Conservation (phyloP, 2,329 filamentous ascomycete genomes). For the Fusarium sp. region DNA sequence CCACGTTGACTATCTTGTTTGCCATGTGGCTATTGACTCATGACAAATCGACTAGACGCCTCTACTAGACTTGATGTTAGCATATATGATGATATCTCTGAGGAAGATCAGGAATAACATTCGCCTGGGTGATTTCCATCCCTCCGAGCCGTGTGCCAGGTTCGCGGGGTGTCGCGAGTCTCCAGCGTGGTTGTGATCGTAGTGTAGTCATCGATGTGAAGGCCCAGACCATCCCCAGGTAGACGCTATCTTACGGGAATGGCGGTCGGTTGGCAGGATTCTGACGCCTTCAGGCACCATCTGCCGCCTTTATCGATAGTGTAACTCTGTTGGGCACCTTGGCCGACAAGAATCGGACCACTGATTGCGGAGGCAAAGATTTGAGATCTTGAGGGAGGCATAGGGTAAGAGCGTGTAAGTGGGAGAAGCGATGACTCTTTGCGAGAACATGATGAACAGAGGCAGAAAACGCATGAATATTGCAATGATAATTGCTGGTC, state of each 20-base stretch:
- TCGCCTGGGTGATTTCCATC: neutral
- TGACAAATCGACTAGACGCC: slow-evolving; percentile 18
- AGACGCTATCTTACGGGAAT: neutral
- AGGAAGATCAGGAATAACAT: slow-evolving; percentile 1
- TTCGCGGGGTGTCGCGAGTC: neutral
- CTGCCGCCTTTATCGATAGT: slow-evolving; percentile 2
- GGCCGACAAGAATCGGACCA: neutral
- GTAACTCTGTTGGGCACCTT: neutral
- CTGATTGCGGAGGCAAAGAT: neutral
- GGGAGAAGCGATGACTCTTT: neutral
- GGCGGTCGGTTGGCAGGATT: neutral
- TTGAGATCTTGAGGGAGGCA: neutral
- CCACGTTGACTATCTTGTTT: slow-evolving; percentile 13
- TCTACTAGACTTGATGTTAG: neutral
- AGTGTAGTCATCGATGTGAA: neutral
- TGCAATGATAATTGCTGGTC: neutral
- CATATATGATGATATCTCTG: slow-evolving; percentile 6
- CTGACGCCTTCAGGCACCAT: slow-evolving; percentile 8
- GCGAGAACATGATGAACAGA: neutral
- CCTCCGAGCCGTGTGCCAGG: neutral
- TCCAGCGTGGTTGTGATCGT: neutral
- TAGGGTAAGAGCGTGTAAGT: neutral
- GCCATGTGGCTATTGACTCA: slow-evolving; percentile 24
- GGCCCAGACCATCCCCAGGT: neutral
- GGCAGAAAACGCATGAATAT: neutral